Evolutionary conservation across 371 early-diverging fungal species (phyloP).

Genomic region (Mortierella sp.): DNA sequence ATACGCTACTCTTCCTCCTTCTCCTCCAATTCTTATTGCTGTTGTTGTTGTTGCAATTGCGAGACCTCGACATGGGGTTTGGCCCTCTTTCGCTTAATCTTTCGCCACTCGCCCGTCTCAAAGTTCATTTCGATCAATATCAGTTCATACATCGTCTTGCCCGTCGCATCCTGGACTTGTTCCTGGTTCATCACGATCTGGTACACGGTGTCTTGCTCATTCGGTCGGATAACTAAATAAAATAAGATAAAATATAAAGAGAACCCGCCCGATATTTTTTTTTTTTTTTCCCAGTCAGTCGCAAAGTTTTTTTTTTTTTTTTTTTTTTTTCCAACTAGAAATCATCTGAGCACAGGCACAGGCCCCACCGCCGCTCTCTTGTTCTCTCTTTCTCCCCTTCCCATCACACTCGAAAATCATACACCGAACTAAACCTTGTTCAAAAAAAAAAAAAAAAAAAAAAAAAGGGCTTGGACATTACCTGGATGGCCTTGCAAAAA

Average conservation of each 20-base stretch:
- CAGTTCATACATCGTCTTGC: conserved; percentile 49
- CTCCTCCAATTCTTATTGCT: neutral
- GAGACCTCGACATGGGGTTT: conserved; percentile 23
- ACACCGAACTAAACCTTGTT: too few species aligned
- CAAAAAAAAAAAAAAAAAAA: neutral
- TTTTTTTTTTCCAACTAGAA: too few species aligned
- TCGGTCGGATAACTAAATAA: conserved; percentile 36
- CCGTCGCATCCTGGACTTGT: conserved; percentile 34
- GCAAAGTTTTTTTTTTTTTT: too few species aligned
- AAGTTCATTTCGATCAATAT: conserved; percentile 58
- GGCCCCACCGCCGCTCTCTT: too few species aligned
- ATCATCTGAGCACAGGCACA: too few species aligned
- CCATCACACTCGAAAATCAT: too few species aligned
- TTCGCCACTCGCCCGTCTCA: conserved; percentile 55
- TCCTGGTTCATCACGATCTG: conserved; percentile 55
- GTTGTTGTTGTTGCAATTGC: neutral
- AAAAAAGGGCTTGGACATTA: conserved; percentile 8
- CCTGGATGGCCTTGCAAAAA: conserved; percentile 51
- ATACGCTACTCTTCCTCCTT: too few species aligned
- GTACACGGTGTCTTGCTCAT: conserved; percentile 36
- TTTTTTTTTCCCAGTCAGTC: too few species aligned
- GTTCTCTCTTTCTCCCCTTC: too few species aligned
- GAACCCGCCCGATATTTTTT: too few species aligned
- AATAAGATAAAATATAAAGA: neutral
- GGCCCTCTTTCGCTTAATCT: conserved; percentile 48